Percentiles rank a stretch among this genome's conserved stretches.
These are phyloP conservation scores for Lycium ferocissimum DNA, from an alignment of 257 asterid genomes.

Conservation along the genomic window DNA sequence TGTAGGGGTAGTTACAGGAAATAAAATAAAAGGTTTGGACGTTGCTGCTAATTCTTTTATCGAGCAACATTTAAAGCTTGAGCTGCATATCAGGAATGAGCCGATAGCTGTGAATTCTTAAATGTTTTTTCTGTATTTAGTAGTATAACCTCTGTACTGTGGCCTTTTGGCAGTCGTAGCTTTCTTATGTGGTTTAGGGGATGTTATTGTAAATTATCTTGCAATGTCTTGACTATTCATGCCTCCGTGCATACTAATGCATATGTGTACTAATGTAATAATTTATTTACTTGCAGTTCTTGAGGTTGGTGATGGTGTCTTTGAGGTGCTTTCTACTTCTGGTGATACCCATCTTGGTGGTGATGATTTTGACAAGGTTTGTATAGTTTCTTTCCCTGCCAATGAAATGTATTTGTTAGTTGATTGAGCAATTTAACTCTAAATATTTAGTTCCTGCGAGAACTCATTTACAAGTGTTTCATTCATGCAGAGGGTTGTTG, in stretches of 20 bases:
- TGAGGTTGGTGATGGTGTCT: slow-evolving; percentile 97
- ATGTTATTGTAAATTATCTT: not conserved
- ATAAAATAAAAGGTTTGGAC: not conserved
- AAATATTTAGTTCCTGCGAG: slow-evolving; percentile 10
- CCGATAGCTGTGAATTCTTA: not conserved
- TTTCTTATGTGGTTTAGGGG: not conserved
- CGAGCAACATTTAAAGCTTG: not conserved
- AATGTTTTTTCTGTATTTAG: not conserved
- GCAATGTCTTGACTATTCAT: not conserved
- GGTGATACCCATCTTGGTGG: slow-evolving; percentile 99
- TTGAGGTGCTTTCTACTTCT: slow-evolving; percentile 93
- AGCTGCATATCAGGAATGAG: not conserved
- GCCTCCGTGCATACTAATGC: not conserved
- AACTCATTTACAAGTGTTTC: not conserved
- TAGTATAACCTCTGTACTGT: not conserved
- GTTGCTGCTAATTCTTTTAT: not conserved
- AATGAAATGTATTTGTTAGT: not conserved
- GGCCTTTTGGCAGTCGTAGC: not conserved
- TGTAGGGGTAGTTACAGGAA: not conserved
- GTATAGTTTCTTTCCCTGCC: not conserved
- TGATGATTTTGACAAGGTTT: slow-evolving; percentile 94
- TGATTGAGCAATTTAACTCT: not conserved
- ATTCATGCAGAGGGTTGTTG: slow-evolving; percentile 81
- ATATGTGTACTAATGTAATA: not conserved
- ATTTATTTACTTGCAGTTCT: slow-evolving; percentile 55